Evolutionary conservation across 2,329 filamentous ascomycete species (phyloP), one percentile per base, ranked within the genome.

Genomic region (Didymella exigua): DNA sequence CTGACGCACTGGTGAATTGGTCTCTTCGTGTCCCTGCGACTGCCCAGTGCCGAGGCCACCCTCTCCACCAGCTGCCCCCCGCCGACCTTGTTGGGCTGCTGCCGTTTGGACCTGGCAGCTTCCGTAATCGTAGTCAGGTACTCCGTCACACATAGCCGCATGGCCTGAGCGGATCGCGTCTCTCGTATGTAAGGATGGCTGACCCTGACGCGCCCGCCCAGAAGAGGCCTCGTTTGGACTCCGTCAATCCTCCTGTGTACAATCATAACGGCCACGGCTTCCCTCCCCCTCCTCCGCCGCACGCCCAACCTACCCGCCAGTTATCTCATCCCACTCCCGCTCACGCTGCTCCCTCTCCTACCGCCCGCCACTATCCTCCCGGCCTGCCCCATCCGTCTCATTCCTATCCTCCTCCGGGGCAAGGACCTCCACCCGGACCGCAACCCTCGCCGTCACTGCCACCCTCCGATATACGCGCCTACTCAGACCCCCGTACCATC

Each of bases 161-260:
- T 75, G 73, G 73, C 71, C 72, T 74, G 66, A 74, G 73, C 73
- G 68, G 66, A 66, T 63, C 58, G 56, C 52, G 56, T 62, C 58
- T 68, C 60, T 61, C 65, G 69, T 69, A 69, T 71, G 63, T 73
- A 72, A 75, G 68, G 58, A 75, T 75, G 72, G 72, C 71, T 58
- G 72, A 75, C 71, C 70, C 69, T 66, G 69, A 73, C 68, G 69
- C 70, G 70, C 69, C 69, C 60, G 63, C 63, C 66, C 67, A 72
- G 49, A 75, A 75, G 63, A 71, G 71, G 63, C 66, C 66, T 56
- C 73, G 73, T 72, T 68, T 75, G 70, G 72, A 73, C 60, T 71
- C 72, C 45, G 66, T 66, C 66, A 71, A 68, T 63, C 53, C 53
- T 50, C 68, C 68, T 53, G 62, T 60, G 56, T 71, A 72, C 67